These are phyloP conservation scores for Begonia fuchsioides DNA, from an alignment of 306 rosid species.

Conservation along the genomic window DNA sequence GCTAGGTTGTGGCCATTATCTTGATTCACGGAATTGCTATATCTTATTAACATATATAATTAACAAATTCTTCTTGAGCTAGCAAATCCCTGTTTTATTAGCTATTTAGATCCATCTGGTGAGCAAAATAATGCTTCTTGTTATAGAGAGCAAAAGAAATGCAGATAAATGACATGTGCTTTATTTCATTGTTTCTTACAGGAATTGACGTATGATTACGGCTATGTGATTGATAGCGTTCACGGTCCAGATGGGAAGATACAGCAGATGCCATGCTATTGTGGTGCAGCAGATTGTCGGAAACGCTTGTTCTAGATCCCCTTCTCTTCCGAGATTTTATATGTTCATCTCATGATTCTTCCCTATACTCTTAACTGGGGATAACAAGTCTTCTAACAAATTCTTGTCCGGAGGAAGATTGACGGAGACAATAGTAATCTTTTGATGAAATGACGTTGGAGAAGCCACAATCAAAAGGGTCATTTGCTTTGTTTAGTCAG, in stretches of 20 bases:
- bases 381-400: too few relatives aligned
- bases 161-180: too few relatives aligned
- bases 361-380: neutral
- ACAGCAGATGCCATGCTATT: slow-evolving; percentile 63
- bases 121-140: too few relatives aligned
- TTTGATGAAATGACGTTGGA: neutral
- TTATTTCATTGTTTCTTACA: slow-evolving; percentile 14
- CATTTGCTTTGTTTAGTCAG: too few relatives aligned
- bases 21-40: too few relatives aligned
- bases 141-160: too few relatives aligned
- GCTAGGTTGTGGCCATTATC: too few relatives aligned
- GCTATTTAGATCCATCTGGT: too few relatives aligned
- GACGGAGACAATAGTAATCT: neutral
- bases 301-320: slow-evolving; percentile 45
- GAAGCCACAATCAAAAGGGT: too few relatives aligned
- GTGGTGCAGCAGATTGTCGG: slow-evolving; percentile 83
- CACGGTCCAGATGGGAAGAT: slow-evolving; percentile 60
- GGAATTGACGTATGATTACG: slow-evolving; percentile 93
- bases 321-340: neutral
- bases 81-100: too few relatives aligned
- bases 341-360: slow-evolving; percentile 1
- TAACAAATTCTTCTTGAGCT: too few relatives aligned
- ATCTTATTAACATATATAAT: too few relatives aligned
- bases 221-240: slow-evolving; percentile 83
- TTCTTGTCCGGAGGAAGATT: neutral